Evolutionary conservation across 345 rosid species (phyloP).

Genomic region (Boechera divaricarpa): DNA sequence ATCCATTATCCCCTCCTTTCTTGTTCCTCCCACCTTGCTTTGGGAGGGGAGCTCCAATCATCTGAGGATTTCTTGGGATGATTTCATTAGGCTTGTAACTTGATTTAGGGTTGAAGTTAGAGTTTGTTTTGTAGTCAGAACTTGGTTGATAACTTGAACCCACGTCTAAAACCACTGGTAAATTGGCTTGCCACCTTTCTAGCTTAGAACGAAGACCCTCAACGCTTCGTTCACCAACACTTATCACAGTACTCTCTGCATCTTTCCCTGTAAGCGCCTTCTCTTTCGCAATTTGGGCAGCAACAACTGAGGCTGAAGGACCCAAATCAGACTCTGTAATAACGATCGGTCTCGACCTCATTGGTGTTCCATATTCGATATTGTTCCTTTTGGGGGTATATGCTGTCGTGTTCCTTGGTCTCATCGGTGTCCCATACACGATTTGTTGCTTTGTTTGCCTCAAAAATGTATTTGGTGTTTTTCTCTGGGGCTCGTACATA

Average conservation of each 20-base stretch:
- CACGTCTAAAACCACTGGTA: constrained; percentile 60
- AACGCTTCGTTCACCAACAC: constrained; percentile 58
- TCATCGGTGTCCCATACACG: constrained; percentile 46
- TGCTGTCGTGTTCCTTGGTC: constrained; percentile 33
- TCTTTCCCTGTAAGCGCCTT: constrained; percentile 45
- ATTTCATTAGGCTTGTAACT: constrained; percentile 44
- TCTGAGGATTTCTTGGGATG: constrained; percentile 35
- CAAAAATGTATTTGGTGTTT: constrained; percentile 29
- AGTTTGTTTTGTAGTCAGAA: constrained; percentile 36
- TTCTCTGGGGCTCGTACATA: constrained; percentile 22
- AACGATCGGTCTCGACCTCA: constrained; percentile 43
- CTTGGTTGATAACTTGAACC: constrained; percentile 52
- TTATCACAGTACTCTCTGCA: constrained; percentile 56
- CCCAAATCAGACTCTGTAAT: constrained; percentile 78
- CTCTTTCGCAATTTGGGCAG: constrained; percentile 61
- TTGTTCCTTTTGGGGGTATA: constrained; percentile 40
- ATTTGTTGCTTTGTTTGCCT: constrained; percentile 30
- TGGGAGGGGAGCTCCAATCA: constrained; percentile 42
- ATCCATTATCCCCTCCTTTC: constrained; percentile 46
- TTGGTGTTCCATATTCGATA: constrained; percentile 48
- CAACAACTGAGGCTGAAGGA: constrained; percentile 90
- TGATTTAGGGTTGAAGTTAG: constrained; percentile 42
- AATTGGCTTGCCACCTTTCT: constrained; percentile 81
- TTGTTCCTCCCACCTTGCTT: constrained; percentile 35
- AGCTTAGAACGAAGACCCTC: constrained; percentile 87